Base-by-base conservation (phyloP, 2,329 filamentous ascomycete species). In the Lojkania enalia region DNA sequence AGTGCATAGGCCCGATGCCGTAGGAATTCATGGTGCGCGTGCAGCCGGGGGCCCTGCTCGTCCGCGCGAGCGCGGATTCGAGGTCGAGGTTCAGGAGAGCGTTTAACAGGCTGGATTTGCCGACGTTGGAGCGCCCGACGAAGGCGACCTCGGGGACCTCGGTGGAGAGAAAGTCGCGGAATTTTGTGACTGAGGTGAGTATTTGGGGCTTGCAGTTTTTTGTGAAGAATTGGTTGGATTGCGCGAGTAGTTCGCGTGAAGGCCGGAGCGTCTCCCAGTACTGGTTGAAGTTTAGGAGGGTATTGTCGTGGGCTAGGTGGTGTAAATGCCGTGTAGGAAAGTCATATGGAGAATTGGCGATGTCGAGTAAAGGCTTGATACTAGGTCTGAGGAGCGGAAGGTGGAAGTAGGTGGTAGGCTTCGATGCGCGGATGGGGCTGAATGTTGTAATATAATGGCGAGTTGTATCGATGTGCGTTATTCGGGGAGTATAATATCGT, bases 81-180 rank as follows among this genome's bases (percentile, higher is more conserved):
- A 31, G 5, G 15, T 39, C 20, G 4, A 20, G 18, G 19, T 27
- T 20, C 12, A 27, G 29, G 1, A 51, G 63, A 37, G 60, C 80
- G 61, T 89, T 89, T 19, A 88, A 72, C 3, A 88, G 61, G 2
- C 77, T 81, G 42, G 78, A 83, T 69, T 89, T 88, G 41, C 85
- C 85, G 4, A 86, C 85, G 58, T 89, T 89, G 29, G 80, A 84
- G 35, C 85, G 78, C 14, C 85, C 85, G 3, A 88, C 74, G 60
- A 89, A 86, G 30, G 79, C 81, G 12, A 86, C 77, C 71, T 86
- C 82, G 1, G 82, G 81, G 20, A 78, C 70, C 1, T 74, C 61
- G 1, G 74, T 76, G 6, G 75, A 74, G 5, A 81, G 78, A 46
- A 85, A 79, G 3, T 73, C 71, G 53, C 79, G 80, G 68, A 88